A percentile compares a stretch with the other conserved stretches of the same genome.
These are phyloP conservation scores for Bruguiera sexangula DNA, from an alignment of 345 rosid species.

Conservation along the genomic window DNA sequence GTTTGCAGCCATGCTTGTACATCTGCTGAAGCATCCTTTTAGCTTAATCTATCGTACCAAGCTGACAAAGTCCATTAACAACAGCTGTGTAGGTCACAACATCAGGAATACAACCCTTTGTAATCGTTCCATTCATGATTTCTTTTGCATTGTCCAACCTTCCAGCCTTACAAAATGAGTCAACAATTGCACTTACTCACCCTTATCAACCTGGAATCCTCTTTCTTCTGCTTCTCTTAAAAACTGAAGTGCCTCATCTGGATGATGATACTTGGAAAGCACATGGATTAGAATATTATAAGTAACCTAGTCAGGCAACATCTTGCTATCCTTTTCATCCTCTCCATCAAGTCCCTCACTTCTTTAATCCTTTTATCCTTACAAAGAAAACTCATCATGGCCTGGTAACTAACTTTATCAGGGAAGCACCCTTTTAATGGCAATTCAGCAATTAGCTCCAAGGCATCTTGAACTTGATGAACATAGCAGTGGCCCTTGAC, in stretches of 20 bases:
- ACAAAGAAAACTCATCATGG: slow-evolving; percentile 65
- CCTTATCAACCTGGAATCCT: slow-evolving; percentile 64
- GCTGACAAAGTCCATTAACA: slow-evolving; percentile 71
- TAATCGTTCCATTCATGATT: slow-evolving; percentile 67
- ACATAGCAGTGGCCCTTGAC: slow-evolving; percentile 75
- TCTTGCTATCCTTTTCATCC: slow-evolving; percentile 55
- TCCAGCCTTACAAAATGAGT: slow-evolving; percentile 62
- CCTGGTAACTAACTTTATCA: slow-evolving; percentile 82
- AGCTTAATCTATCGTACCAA: slow-evolving; percentile 74
- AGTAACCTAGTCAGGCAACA: slow-evolving; percentile 71
- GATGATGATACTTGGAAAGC: slow-evolving; percentile 67
- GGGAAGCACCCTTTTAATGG: slow-evolving; percentile 58
- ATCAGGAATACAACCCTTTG: slow-evolving; percentile 69
- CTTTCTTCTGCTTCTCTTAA: slow-evolving; percentile 62
- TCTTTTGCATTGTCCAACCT: slow-evolving; percentile 64
- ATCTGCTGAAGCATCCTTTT: slow-evolving; percentile 76
- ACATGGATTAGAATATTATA: slow-evolving; percentile 65
- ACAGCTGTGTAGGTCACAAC: slow-evolving; percentile 86
- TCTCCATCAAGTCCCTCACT: slow-evolving; percentile 60
- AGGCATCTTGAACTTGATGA: slow-evolving; percentile 57
- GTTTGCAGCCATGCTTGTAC: slow-evolving; percentile 81
- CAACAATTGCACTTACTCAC: slow-evolving; percentile 70
- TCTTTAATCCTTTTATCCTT: slow-evolving; percentile 59
- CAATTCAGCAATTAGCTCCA: slow-evolving; percentile 58
- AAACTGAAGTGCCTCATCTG: slow-evolving; percentile 76